Evolutionary conservation across 495 filamentous ascomycete genomes (phyloP).

Genomic region (Talaromyces wortmannii): DNA sequence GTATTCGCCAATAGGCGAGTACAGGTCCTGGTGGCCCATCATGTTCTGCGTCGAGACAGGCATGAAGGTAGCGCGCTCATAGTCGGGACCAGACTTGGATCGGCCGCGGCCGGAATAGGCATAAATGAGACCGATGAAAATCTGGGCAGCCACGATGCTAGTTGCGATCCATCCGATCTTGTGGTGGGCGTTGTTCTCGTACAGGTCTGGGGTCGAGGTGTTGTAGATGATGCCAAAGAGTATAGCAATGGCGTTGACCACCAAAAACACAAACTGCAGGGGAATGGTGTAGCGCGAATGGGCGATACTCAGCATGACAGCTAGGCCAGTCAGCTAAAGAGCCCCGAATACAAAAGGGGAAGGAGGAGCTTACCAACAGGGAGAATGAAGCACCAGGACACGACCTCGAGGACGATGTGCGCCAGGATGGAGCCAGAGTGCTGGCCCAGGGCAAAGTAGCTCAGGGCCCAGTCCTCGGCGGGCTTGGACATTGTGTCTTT

Average conservation of each 20-base stretch:
- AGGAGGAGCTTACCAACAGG: conserved; percentile 58
- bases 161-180: conserved; percentile 85
- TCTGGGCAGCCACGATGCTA: conserved; percentile 62
- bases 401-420: conserved; percentile 74
- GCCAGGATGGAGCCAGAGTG: conserved; percentile 61
- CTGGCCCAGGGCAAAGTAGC: conserved; percentile 71
- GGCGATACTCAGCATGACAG: conserved; percentile 77
- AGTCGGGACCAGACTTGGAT: conserved; percentile 11
- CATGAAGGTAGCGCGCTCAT: conserved; percentile 50
- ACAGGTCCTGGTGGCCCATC: conserved; percentile 51
- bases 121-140: conserved; percentile 59
- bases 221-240: conserved; percentile 74
- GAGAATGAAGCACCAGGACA: conserved; percentile 78
- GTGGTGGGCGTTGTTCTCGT: conserved; percentile 81
- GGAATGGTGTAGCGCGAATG: conserved; percentile 67
- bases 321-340: conserved; percentile 31
- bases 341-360: neutral
- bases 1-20: conserved; percentile 37
- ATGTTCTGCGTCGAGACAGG: conserved; percentile 64
- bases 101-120: conserved; percentile 33
- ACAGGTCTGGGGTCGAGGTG: conserved; percentile 77
- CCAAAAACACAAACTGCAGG: conserved; percentile 71
- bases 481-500: conserved; percentile 38
- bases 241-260: conserved; percentile 63
- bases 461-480: conserved; percentile 32